Percentiles rank a stretch among this genome's conserved stretches.
Evolutionary conservation across 352 stramenopile genomes (phyloP).

Genomic region (Globisporangium megalacanthum): DNA sequence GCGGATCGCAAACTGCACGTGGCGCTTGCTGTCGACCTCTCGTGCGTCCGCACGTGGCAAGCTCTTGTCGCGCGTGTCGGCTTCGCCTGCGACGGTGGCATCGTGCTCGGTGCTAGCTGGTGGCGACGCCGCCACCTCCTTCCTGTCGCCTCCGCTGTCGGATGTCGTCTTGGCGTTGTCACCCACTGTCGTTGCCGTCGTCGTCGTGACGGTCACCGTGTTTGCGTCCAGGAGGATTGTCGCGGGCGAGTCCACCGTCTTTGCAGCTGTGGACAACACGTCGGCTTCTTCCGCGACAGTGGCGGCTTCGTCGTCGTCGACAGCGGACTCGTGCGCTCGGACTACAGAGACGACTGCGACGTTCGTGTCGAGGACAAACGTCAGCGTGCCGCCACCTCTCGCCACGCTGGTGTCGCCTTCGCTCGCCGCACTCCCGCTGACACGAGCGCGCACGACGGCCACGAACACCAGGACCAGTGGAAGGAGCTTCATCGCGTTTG

Average conservation of each 20-base stretch:
- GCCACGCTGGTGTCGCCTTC: background rate
- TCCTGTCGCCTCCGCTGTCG: background rate
- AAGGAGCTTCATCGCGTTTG: background rate
- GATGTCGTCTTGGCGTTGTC: background rate
- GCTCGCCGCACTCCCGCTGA: background rate
- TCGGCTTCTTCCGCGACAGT: background rate
- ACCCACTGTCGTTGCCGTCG: background rate
- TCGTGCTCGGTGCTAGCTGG: background rate
- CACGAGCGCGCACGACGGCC: background rate
- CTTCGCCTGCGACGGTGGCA: background rate
- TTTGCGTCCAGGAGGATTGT: background rate
- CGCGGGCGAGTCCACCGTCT: background rate
- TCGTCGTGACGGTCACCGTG: background rate
- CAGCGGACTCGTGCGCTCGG: background rate
- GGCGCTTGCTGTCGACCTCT: slow-evolving; percentile 52
- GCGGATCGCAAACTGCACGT: slow-evolving; percentile 62
- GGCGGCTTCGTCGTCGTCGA: background rate
- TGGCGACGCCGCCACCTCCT: background rate
- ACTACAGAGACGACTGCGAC: background rate
- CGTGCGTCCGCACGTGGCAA: slow-evolving; percentile 4
- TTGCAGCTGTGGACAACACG: background rate
- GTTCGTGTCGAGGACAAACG: background rate
- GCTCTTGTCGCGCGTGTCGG: background rate
- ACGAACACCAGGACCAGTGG: background rate
- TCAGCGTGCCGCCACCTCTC: background rate